Base-by-base conservation (phyloP, 495 filamentous ascomycete species). In the Hypoxylon fragiforme region DNA sequence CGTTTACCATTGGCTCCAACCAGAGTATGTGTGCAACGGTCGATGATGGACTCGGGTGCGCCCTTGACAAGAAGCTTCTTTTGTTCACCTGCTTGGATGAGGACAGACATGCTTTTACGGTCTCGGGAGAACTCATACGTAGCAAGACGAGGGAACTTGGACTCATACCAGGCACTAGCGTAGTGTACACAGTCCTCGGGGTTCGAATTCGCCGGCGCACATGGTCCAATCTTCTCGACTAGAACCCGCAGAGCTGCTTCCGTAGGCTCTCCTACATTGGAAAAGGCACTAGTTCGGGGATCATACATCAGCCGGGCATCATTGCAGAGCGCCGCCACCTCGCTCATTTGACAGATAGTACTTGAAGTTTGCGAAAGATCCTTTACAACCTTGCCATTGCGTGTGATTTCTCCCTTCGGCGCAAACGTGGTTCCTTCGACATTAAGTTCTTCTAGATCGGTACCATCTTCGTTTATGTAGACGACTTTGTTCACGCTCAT, bases 41-140 rank as follows among this genome's bases (percentile, higher is more conserved):
- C 94, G 41, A 97, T 79, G 56, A 97, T 83, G 6, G 90, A 87
- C 70, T 99, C 95, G 8, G 95, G 95, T 9, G 95, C 95, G 55
- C 95, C 95, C 73, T 99, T 99, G 52, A 97, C 94, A 18, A 99
- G 82, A 11, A 99, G 85, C 66, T 86, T 88, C 69, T 92, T 81
- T 26, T 83, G 68, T 34, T 76, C 77, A 38, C 77, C 82, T 36
- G 80, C 74, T 44, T 86, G 84, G 39, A 94, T 87, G 13, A 97
- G 81, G 21, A 97, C 95, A 19, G 95, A 99, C 95, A 99, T 99
- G 67, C 95, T 97, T 80, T 99, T 99, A 15, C 95, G 82, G 69
- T 97, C 95, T 64, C 95, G 85, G 3, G 95, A 97, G 72, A 99
- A 99, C 68, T 99, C 95, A 56, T 92, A 99, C 11, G 90, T 95